Percentiles rank a stretch among this genome's conserved stretches.
These are phyloP conservation scores for Fomitopsis palustris DNA, from an alignment of 1,284 basidiomycete species.

Conservation along the genomic window DNA sequence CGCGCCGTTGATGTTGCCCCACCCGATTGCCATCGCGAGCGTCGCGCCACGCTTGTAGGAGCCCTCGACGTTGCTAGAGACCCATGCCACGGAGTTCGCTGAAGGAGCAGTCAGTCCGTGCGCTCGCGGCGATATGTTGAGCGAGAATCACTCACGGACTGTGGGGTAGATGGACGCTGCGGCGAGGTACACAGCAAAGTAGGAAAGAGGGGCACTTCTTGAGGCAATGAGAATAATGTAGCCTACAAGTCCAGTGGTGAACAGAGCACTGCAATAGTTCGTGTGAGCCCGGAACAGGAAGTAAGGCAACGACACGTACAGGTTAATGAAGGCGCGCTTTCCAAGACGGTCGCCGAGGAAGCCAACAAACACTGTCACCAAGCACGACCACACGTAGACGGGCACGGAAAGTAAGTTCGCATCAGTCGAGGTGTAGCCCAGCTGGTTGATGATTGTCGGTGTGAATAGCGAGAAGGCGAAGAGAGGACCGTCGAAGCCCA, in stretches of 20 bases:
- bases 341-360: constrained; percentile 44
- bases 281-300: background rate
- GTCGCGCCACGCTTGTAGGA: constrained; percentile 74
- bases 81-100: constrained; percentile 54
- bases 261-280: constrained; percentile 14
- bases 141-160: constrained; percentile 34
- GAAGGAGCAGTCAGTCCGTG: background rate
- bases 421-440: constrained; percentile 44
- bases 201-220: constrained; percentile 38
- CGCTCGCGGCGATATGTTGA: too few species aligned
- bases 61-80: constrained; percentile 51
- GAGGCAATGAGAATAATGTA: constrained; percentile 50
- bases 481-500: constrained; percentile 48
- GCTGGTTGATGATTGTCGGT: constrained; percentile 49
- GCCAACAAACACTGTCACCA: constrained; percentile 46
- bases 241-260: constrained; percentile 41
- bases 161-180: constrained; percentile 48
- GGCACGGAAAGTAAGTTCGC: constrained; percentile 55
- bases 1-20: constrained; percentile 69
- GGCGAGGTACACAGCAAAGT: constrained; percentile 44
- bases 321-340: constrained; percentile 43
- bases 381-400: constrained; percentile 47
- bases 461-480: constrained; percentile 55
- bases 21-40: constrained; percentile 66
- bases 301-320: constrained; percentile 30